Percentiles rank a stretch among this genome's conserved stretches.
Conservation (phyloP, 2,329 filamentous ascomycete species). For the Colletotrichum tanaceti region DNA sequence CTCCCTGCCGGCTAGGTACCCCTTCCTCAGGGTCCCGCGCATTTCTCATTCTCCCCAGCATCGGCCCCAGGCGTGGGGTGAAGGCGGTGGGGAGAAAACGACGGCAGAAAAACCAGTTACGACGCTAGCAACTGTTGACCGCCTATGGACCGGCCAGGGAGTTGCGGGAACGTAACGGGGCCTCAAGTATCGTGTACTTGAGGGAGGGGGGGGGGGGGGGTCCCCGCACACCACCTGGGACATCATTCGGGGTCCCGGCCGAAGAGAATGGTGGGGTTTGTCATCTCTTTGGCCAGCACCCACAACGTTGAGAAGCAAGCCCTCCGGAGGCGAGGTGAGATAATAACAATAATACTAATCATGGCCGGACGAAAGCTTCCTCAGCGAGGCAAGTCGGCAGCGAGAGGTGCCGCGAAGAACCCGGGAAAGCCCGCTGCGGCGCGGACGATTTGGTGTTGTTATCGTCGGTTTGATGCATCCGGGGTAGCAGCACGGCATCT, state of each 20-base stretch:
- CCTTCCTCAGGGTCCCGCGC: slow-evolving; percentile 35
- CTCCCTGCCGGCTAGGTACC: slow-evolving; percentile 24
- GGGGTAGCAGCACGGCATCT: slow-evolving; percentile 35
- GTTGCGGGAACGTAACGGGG: slow-evolving; percentile 29
- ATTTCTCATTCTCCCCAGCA: slow-evolving; percentile 36
- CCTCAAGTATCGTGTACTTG: slow-evolving; percentile 27
- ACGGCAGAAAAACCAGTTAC: slow-evolving; percentile 36
- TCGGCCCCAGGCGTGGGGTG: slow-evolving; percentile 40
- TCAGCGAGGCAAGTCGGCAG: not conserved
- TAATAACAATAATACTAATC: not conserved
- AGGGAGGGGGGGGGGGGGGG: not conserved
- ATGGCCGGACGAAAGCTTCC: not conserved
- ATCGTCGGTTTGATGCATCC: slow-evolving; percentile 25
- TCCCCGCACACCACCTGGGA: slow-evolving; percentile 20
- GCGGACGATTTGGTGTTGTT: not conserved
- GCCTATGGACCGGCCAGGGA: slow-evolving; percentile 27
- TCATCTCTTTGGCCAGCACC: not conserved
- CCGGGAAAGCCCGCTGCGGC: slow-evolving; percentile 15
- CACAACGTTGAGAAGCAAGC: too few relatives aligned
- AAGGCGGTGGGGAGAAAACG: slow-evolving; percentile 33
- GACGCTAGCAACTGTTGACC: slow-evolving; percentile 23
- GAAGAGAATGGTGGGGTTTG: not conserved
- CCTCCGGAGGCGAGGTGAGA: not conserved
- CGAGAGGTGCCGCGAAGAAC: slow-evolving; percentile 7
- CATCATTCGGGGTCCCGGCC: slow-evolving; percentile 13